These are phyloP conservation scores for Byssochlamys sp. DNA, from an alignment of 2,329 filamentous ascomycete species.

Conservation along the genomic window DNA sequence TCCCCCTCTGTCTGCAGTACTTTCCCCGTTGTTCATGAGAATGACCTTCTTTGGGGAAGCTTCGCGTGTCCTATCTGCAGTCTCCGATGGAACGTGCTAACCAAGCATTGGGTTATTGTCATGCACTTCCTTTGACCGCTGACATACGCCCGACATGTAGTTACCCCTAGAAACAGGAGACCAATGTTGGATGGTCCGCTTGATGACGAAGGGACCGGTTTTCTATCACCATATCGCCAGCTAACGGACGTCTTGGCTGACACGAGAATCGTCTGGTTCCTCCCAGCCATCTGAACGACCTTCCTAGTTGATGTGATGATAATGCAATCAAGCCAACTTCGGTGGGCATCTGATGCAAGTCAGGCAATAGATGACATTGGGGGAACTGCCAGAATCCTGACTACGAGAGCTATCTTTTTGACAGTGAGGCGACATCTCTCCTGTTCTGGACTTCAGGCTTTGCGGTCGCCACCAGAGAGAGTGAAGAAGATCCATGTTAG, in stretches of 20 bases:
- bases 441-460: not conserved
- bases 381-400: not conserved
- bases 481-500: no score
- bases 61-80: not conserved
- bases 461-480: not conserved
- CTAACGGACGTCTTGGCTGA: not conserved
- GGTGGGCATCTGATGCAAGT: not conserved
- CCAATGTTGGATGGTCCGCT: not conserved
- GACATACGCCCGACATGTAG: not conserved
- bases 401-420: not conserved
- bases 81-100: not conserved
- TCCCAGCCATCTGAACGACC: not conserved
- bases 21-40: not conserved
- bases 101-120: not conserved
- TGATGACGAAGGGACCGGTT: not conserved
- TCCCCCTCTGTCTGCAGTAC: not conserved
- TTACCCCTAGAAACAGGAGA: not conserved
- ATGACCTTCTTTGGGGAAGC: not conserved
- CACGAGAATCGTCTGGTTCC: not conserved
- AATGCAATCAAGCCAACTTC: not conserved
- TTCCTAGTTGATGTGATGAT: not conserved
- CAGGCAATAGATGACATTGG: not conserved
- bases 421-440: not conserved
- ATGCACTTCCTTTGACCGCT: not conserved
- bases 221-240: not conserved